Base-by-base conservation (phyloP, 2,329 filamentous ascomycete genomes). In the Fusarium annulatum region DNA sequence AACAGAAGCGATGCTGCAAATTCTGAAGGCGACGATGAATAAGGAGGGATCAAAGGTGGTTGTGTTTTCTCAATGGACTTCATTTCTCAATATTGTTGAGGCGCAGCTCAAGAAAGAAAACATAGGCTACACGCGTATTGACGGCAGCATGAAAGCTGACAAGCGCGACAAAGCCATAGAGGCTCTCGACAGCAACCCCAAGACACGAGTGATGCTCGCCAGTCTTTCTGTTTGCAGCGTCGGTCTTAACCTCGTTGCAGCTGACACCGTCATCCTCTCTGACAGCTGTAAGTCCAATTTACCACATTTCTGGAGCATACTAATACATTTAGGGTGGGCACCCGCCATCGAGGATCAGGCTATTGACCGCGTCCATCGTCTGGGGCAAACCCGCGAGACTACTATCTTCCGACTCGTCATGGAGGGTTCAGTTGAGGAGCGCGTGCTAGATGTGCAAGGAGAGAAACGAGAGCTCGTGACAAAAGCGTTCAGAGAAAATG, bases 291-390 rank as follows among this genome's bases (percentile, higher is more conserved):
- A 80, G 85, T 81, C 9, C 36, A 34, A 18, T 41, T 4, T 51
- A 36, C 23, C 23, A 14, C 6, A 18, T 23, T 33, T n/a, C n/a
- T 28, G 7, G 33, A 21, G 9, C 65, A 42, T 21, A 19, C 68
- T 78, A 63, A 75, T 41, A 60, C 56, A n/a, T 55, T 23, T 26
- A 84, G 86, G 94, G 95, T 97, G 95, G 93, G 94, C 95, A 3
- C 95, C 95, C 0, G 94, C 94, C 2, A 96, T 97, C 62, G 95
- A 97, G 81, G 94, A 97, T 75, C 95, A 97, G 80, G 95, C 95
- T 7, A 88, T 97, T 6, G 95, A 97, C 79, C 92, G 95, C 9
- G 94, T 97, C 11, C 94, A 97, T 79, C 88, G 95, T 1, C 86
- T 97, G 0, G 95, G 95, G 1, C 95, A 97, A 83, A 95, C 88